Conservation (phyloP, 768 basidiomycete genomes). For the Baorangia bicolor region DNA sequence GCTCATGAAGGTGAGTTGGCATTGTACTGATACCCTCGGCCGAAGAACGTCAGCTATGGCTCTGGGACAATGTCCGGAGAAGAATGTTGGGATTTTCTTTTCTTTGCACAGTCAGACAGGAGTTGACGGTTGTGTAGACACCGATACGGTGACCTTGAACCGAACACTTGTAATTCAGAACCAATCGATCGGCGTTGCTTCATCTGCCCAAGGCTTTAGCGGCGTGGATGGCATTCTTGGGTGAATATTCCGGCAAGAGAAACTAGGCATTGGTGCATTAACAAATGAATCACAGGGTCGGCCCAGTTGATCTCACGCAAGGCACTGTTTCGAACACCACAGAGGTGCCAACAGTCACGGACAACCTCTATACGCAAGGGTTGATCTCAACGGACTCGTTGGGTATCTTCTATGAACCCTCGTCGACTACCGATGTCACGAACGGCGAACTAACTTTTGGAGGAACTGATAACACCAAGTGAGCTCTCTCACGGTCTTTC, state of each 20-base stretch:
- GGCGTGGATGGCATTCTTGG: constrained; percentile 56
- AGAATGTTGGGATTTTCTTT: constrained; percentile 39
- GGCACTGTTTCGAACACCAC: constrained; percentile 41
- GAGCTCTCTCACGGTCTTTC: neutral
- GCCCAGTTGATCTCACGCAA: constrained; percentile 49
- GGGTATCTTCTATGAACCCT: constrained; percentile 54
- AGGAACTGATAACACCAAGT: constrained; percentile 48
- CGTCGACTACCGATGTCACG: constrained; percentile 32
- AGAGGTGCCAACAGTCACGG: constrained; percentile 53
- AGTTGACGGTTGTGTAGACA: constrained; percentile 33
- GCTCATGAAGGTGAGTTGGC: neutral
- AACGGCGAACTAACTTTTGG: constrained; percentile 62
- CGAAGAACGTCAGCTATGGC: constrained; percentile 52
- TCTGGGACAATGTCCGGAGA: constrained; percentile 53
- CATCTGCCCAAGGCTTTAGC: constrained; percentile 41
- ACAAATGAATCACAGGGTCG: constrained; percentile 36
- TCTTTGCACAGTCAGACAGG: neutral
- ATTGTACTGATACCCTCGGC: neutral
- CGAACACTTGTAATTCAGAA: constrained; percentile 42
- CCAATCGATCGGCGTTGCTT: constrained; percentile 50
- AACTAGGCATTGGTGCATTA: neutral
- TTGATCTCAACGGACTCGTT: constrained; percentile 45
- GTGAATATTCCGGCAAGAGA: constrained; percentile 18
- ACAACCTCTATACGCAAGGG: constrained; percentile 52
- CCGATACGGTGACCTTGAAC: constrained; percentile 45